Evolutionary conservation across 306 rosid species (phyloP), one percentile per base, ranked within the genome.

Genomic region (Canavalia ensiformis): DNA sequence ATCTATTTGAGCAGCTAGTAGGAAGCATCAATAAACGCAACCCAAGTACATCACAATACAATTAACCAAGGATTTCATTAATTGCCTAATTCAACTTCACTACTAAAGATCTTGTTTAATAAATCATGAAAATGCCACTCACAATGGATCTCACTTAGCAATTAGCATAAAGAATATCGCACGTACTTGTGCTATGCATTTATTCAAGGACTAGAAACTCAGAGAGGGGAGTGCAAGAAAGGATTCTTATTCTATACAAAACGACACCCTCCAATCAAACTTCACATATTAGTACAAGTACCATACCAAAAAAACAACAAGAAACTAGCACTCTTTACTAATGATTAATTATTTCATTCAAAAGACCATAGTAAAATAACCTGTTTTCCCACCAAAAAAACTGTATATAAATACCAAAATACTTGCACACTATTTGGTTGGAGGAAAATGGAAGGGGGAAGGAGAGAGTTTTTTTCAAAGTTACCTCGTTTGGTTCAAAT

Each of bases 221-320:
- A 45, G 42, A 79, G 44, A 54, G 50, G 44, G 8, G 46, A 35
- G 57, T 13, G 29, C 11, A 67, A 41, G 58, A 74, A 65, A 9
- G 13, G 54, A 80, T 84, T 68, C 10, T 28, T 49, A 41, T 79
- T 42, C 25, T n/a, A 13, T 62, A 8, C 64, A 13, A 79, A 67
- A 41, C 8, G 18, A 75, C 2, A 7, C 47, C 50, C 29, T 29
- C 41, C 29, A 75, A 44, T 34, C 70, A 54, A 65, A 55, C 62
- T 57, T 67, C 52, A 37, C 52, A 70, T 46, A 58, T 57, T 47
- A 57, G 63, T 35, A 47, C 5, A 41, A 74, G 58, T 65, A 33
- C 57, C 77, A 29, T 68, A 70, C 60, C 74, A 59, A 42, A 37
- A 69, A 68, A 75, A 49, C 62, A 44, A 72, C 57, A 30, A 74